Conservation (phyloP, 2,329 filamentous ascomycete genomes). For the Colletotrichum sp. region DNA sequence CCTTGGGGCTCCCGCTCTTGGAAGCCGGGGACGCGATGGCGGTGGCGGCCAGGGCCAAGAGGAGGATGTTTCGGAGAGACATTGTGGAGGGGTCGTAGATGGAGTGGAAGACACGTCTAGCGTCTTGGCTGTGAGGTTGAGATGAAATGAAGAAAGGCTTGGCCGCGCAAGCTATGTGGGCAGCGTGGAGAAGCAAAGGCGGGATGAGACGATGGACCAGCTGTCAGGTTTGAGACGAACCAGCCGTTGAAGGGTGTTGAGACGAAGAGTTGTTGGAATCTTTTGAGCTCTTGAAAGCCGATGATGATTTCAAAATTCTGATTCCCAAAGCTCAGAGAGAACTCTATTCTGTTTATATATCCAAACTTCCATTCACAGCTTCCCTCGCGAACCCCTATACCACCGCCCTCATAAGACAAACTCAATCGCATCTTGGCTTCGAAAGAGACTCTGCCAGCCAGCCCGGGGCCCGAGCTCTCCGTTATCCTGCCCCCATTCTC, state of each 20-base stretch:
- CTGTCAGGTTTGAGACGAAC: conserved; percentile 1
- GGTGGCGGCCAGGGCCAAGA: conserved; percentile 5
- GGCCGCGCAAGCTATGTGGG: neutral
- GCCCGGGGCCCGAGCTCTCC: neutral
- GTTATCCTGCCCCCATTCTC: neutral
- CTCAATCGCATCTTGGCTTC: neutral
- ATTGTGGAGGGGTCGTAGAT: neutral
- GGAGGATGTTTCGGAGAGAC: conserved; percentile 9
- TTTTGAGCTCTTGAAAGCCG: neutral
- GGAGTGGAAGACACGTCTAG: neutral
- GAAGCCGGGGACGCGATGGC: neutral
- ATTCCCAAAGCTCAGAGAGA: neutral
- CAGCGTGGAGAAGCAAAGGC: neutral
- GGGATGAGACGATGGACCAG: conserved; percentile 3
- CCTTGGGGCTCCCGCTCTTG: neutral
- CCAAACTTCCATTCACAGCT: neutral
- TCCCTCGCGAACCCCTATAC: neutral
- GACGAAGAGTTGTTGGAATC: neutral
- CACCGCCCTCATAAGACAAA: neutral
- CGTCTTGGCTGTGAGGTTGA: neutral
- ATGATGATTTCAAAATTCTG: neutral
- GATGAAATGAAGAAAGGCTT: neutral
- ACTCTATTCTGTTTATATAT: conserved; percentile 5
- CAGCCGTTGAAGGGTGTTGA: neutral
- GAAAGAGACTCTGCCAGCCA: neutral